Conservation (phyloP, 345 rosid species). For the Eucalyptus fibrosa region DNA sequence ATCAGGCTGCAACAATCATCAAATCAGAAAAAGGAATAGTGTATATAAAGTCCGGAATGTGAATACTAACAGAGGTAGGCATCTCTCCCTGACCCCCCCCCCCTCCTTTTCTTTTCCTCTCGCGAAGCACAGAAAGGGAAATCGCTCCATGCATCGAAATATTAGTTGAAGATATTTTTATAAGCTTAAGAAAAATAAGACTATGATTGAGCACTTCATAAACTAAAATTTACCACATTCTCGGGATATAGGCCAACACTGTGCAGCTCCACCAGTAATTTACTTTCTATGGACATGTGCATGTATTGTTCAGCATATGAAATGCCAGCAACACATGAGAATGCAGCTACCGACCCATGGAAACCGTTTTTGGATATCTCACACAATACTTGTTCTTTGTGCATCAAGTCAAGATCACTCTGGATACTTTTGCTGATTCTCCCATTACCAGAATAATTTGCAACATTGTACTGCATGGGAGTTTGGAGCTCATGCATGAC, state of each 20-base stretch:
- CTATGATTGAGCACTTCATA: not conserved
- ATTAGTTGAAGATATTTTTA: not conserved
- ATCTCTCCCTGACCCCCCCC: not conserved
- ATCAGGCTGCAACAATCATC: constrained; percentile 34
- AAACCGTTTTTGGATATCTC: not conserved
- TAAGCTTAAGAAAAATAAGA: not conserved
- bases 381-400: not conserved
- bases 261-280: constrained; percentile 36
- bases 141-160: not conserved
- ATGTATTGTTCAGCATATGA: constrained; percentile 16
- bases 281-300: constrained; percentile 23
- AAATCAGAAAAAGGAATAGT: not conserved
- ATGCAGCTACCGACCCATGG: not conserved
- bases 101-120: not conserved
- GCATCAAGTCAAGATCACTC: not conserved
- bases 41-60: not conserved
- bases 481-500: constrained; percentile 3
- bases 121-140: not conserved
- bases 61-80: not conserved
- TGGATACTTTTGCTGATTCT: not conserved
- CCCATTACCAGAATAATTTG: constrained; percentile 13
- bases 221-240: constrained; percentile 19
- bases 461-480: constrained; percentile 4
- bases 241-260: constrained; percentile 34
- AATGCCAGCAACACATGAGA: not conserved